Evolutionary conservation across 177 flowering plant species (phyloP).

Genomic region (Vitis hybrid): DNA sequence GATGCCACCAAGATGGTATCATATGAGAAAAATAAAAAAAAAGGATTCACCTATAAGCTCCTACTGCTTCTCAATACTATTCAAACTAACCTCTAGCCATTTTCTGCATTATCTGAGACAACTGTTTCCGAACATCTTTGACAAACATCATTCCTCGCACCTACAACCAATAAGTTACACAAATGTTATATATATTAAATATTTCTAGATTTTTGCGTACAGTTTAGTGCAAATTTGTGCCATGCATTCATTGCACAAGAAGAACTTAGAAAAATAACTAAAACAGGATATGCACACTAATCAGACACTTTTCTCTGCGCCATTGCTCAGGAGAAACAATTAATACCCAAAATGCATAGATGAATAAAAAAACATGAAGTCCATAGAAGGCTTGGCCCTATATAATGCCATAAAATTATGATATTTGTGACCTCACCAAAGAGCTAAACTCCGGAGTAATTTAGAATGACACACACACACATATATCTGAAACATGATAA

Average conservation of each 20-base stretch:
- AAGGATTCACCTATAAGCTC: neutral
- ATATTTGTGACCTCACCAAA: too few relatives aligned
- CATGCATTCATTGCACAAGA: too few relatives aligned
- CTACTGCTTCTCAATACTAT: neutral
- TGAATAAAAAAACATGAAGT: too few relatives aligned
- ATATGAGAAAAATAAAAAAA: neutral
- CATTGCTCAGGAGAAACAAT: too few relatives aligned
- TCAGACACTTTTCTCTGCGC: too few relatives aligned
- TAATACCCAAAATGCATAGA: too few relatives aligned
- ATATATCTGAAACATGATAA: neutral
- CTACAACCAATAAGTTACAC: constrained; percentile 33
- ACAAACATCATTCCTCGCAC: constrained; percentile 94
- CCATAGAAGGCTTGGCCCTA: too few relatives aligned
- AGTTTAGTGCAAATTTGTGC: neutral
- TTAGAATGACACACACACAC: neutral
- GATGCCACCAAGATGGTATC: too few relatives aligned
- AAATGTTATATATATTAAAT: neutral
- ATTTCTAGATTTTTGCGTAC: neutral
- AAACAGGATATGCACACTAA: too few relatives aligned
- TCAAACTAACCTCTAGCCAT: constrained; percentile 63
- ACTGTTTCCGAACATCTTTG: constrained; percentile 83
- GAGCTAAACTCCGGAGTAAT: too few relatives aligned
- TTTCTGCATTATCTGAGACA: constrained; percentile 88
- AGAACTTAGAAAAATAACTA: too few relatives aligned
- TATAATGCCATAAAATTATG: too few relatives aligned